Conservation (phyloP, 441 rosid species). For the Croton laevigatus region DNA sequence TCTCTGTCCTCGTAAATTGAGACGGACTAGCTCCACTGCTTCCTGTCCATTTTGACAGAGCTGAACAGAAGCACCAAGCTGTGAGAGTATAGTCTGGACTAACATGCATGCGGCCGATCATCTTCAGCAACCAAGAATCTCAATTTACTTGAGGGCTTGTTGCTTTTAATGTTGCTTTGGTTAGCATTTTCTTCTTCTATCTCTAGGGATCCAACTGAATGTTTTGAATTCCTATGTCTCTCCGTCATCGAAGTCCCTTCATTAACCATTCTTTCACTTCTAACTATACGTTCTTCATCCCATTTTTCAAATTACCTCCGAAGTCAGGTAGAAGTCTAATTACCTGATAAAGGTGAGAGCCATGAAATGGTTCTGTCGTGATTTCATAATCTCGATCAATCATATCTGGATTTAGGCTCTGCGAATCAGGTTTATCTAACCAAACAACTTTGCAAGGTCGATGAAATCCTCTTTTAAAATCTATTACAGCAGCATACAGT, state of each 20-base stretch:
- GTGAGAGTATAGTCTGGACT: constrained; percentile 26
- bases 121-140: constrained; percentile 70
- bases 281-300: constrained; percentile 12
- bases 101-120: constrained; percentile 14
- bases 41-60: constrained; percentile 54
- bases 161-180: neutral
- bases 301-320: constrained; percentile 29
- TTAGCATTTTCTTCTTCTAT: constrained; percentile 21
- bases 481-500: constrained; percentile 32
- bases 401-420: constrained; percentile 11
- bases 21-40: constrained; percentile 48
- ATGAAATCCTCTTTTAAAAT: constrained; percentile 42
- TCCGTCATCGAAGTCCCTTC: constrained; percentile 26
- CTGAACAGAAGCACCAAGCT: constrained; percentile 52
- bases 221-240: constrained; percentile 2
- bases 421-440: constrained; percentile 49
- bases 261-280: constrained; percentile 13
- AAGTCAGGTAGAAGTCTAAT: constrained; percentile 62
- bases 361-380: constrained; percentile 60
- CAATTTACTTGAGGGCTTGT: constrained; percentile 42
- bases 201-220: constrained; percentile 4
- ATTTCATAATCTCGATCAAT: constrained; percentile 42
- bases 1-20: constrained; percentile 31
- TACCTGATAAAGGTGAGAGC: constrained; percentile 49
- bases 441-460: constrained; percentile 61